phyloP scores from a whole-genome alignment of 2,329 filamentous ascomycete species.

The Phaeosphaeria sp. region DNA sequence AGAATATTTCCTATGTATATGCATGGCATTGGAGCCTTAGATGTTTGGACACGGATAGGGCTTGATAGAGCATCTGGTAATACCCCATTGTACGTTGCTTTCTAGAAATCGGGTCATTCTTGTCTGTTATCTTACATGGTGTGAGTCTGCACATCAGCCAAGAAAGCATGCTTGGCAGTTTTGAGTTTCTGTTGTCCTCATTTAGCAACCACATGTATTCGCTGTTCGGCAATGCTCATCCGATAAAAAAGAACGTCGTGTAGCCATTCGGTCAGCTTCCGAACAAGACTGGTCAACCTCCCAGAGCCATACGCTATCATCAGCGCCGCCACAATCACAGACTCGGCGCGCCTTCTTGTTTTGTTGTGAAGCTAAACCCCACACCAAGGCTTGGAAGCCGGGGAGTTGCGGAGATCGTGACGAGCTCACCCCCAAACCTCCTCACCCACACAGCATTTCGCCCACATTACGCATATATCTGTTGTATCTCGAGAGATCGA shows the following conservation, averaged over 20 bases:
- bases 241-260: not conserved
- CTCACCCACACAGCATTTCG: not conserved
- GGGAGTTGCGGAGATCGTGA: conserved; percentile 6
- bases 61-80: conserved; percentile 20
- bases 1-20: conserved; percentile 4
- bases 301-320: not conserved
- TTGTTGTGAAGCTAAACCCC: conserved; percentile 1
- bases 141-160: not conserved
- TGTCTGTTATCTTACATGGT: not conserved
- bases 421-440: not conserved
- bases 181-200: not conserved
- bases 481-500: not conserved
- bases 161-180: not conserved
- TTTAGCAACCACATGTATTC: not conserved
- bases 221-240: not conserved
- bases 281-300: not conserved
- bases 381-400: conserved; percentile 2
- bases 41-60: conserved; percentile 1
- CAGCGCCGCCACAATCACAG: not conserved
- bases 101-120: not conserved
- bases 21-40: conserved; percentile 12
- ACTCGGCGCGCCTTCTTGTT: not conserved
- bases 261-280: not conserved
- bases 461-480: not conserved
- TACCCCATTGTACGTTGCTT: conserved; percentile 19